Conservation (phyloP, 345 rosid species). For the Jatropha curcas region DNA sequence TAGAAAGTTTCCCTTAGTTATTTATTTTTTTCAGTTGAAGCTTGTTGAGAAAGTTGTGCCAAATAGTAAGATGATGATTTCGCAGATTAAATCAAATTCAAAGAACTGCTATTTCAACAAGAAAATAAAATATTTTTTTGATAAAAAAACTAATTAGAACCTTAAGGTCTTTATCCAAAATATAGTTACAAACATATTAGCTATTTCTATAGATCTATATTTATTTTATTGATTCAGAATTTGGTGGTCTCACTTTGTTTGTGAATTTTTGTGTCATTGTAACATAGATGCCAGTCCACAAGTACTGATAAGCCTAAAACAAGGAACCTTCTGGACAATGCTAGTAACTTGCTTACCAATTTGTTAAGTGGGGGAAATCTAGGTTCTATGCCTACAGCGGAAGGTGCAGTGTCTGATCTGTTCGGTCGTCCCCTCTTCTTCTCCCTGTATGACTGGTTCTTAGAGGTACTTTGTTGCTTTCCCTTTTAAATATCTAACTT, state of each 20-base stretch:
- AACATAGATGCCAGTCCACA: slow-evolving; percentile 70
- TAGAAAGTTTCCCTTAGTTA: no score
- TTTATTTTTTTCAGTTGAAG: no score
- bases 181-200: not conserved
- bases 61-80: no score
- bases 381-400: slow-evolving; percentile 81
- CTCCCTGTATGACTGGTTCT: slow-evolving; percentile 83
- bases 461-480: slow-evolving; percentile 53
- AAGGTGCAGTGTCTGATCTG: slow-evolving; percentile 93
- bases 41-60: no score
- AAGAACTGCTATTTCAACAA: no score
- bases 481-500: slow-evolving; percentile 2
- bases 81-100: no score
- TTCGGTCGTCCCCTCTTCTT: slow-evolving; percentile 83
- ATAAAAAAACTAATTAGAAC: not conserved
- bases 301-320: slow-evolving; percentile 55
- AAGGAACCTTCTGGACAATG: slow-evolving; percentile 70
- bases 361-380: slow-evolving; percentile 77
- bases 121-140: not conserved
- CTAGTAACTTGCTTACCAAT: slow-evolving; percentile 84
- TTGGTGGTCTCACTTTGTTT: not conserved
- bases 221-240: not conserved
- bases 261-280: slow-evolving; percentile 14
- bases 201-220: not conserved
- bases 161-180: not conserved